Evolutionary conservation across 768 basidiomycete species (phyloP).

Genomic region (Hebeloma cylindrosporum): DNA sequence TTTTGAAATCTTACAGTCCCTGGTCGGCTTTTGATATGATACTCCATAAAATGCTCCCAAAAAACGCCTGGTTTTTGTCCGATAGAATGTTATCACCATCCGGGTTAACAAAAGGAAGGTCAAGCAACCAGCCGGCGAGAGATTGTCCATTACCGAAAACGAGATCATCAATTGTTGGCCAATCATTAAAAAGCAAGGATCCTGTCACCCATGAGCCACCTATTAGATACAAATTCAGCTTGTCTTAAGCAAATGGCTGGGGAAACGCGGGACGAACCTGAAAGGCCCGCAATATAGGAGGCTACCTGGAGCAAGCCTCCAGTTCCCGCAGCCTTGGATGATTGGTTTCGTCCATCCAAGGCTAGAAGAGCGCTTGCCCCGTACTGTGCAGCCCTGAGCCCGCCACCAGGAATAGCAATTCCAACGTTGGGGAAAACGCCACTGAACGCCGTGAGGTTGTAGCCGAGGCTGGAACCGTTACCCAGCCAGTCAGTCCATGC

Average conservation of each 20-base stretch:
- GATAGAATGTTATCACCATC: conserved; percentile 49
- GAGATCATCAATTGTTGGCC: conserved; percentile 55
- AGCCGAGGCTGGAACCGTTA: conserved; percentile 52
- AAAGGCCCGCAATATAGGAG: conserved; percentile 66
- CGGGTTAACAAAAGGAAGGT: conserved; percentile 55
- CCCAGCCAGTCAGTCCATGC: conserved; percentile 65
- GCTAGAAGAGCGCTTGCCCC: conserved; percentile 59
- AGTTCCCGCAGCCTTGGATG: conserved; percentile 56
- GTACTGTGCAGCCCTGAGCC: conserved; percentile 65
- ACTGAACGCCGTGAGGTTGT: conserved; percentile 44
- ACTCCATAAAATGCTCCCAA: conserved; percentile 52
- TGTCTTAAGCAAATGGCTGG: neutral
- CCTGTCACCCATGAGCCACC: conserved; percentile 70
- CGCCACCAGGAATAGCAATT: conserved; percentile 70
- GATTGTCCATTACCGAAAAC: conserved; percentile 54
- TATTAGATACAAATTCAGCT: conserved; percentile 19
- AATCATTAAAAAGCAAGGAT: conserved; percentile 64
- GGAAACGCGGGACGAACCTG: conserved; percentile 40
- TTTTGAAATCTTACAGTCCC: conserved; percentile 45
- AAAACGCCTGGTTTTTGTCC: conserved; percentile 49
- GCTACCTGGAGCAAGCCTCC: conserved; percentile 72
- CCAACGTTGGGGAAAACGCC: conserved; percentile 51
- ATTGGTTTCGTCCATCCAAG: conserved; percentile 60
- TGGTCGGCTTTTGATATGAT: conserved; percentile 54
- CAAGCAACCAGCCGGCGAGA: conserved; percentile 55